A percentile compares a stretch with the other conserved stretches of the same genome.
Conservation (phyloP, 495 filamentous ascomycete species). For the Trypethelium eluteriae region DNA sequence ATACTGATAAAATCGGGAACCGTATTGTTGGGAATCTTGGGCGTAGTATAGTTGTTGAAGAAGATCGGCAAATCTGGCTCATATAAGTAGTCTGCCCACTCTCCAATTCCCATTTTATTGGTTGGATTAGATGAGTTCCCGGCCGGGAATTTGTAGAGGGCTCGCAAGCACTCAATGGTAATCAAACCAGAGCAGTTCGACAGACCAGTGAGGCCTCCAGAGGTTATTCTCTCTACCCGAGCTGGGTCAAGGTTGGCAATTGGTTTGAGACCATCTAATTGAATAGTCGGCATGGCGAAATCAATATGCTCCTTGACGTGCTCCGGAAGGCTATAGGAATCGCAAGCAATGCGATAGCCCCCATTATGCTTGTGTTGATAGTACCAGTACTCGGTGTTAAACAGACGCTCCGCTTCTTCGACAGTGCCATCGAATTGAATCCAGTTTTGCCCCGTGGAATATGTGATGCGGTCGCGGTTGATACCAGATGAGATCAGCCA, state of each 20-base stretch:
- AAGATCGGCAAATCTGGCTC: conserved; percentile 26
- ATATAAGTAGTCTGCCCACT: conserved; percentile 34
- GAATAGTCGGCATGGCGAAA: conserved; percentile 30
- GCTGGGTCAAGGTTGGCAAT: conserved; percentile 14
- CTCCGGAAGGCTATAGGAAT: conserved; percentile 27
- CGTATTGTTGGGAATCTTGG: conserved; percentile 16
- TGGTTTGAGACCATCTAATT: conserved; percentile 23
- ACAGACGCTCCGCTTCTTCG: conserved; percentile 48
- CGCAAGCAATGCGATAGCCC: conserved; percentile 45
- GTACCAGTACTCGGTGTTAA: conserved; percentile 52
- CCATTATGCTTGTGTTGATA: conserved; percentile 45
- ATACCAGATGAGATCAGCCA: conserved; percentile 50
- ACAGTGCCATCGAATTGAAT: conserved; percentile 47
- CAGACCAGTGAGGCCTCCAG: conserved; percentile 26
- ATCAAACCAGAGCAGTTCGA: conserved; percentile 40
- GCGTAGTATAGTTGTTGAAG: conserved; percentile 21
- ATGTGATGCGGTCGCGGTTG: conserved; percentile 39
- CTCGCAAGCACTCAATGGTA: conserved; percentile 48
- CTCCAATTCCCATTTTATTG: conserved; percentile 49
- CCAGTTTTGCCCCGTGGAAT: conserved; percentile 42
- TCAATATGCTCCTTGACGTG: conserved; percentile 31
- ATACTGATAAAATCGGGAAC: conserved; percentile 21
- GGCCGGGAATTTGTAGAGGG: conserved; percentile 45
- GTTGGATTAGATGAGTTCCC: conserved; percentile 33
- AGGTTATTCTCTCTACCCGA: not conserved